Evolutionary conservation across 2,329 filamentous ascomycete genomes (phyloP), one percentile per base, ranked within the genome.

Genomic region (Didymosphaeria variabile): DNA sequence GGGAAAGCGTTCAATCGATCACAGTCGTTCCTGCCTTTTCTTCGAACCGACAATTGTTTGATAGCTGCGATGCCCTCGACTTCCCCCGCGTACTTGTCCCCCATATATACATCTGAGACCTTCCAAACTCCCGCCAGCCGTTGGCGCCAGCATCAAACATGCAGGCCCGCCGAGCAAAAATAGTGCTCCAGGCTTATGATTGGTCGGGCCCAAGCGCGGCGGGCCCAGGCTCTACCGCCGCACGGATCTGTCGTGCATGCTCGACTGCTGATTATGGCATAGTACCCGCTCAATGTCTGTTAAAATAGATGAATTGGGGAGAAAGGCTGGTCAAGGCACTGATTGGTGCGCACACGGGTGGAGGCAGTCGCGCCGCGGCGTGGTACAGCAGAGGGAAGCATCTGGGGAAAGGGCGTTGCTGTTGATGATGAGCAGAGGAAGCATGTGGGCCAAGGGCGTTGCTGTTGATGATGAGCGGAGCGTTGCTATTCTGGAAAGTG

Each of bases 291-390:
- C 9, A 38, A 17, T 31, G 53, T 17, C 26, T 26, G 26, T 55
- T 46, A 55, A 55, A 55, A 55, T 55, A 55, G 53, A 55, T 55
- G 42, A 31, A 36, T 23, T 32, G 42, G 42, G 23, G 29, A 9
- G 17, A 19, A 40, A 21, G 21, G 51, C 5, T 15, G 21, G 34
- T 23, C 9, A 45, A 26, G 34, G 34, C 3, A n/a, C 8, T 7
- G 38, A 40, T 26, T 17, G 29, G 29, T 13, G 23, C 2, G 38
- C 34, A 38, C 19, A 34, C 26, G n/a, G 38, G 7, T 12, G 52
- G 36, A 4, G 19, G 19, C 6, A n/a, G 34, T 7, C 32, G 31
- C 17, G 31, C n/a, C n/a, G n/a, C n/a, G n/a, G n/a, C n/a, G n/a
- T 23, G 31, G 49, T 38, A 38, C 31, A 23, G 36, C 12, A 12